Evolutionary conservation across 106 monocot genomes (phyloP), one percentile per base, ranked within the genome.

Genomic region (Alisma plantagoaquatica): DNA sequence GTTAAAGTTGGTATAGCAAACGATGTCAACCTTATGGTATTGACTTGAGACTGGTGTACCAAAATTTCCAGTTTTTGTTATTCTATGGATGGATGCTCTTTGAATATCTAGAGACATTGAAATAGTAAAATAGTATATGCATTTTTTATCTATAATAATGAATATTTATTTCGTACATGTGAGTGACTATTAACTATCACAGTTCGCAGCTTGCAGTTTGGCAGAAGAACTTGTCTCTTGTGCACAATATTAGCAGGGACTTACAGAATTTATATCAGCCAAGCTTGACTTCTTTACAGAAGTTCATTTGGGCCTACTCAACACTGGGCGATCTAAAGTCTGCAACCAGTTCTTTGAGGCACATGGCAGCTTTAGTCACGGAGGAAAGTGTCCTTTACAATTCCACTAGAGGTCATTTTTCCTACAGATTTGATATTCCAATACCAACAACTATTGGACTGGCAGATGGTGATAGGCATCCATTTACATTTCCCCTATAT

Each of bases 181-280:
- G n/a, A n/a, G n/a, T n/a, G n/a, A n/a, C n/a, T n/a, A n/a, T n/a
- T n/a, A n/a, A n/a, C n/a, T n/a, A n/a, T n/a, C n/a, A n/a, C n/a
- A n/a, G n/a, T 24, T 29, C 70, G 54, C 63, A 86, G 81, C 64
- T 77, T 77, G 77, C 77, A 65, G 86, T 87, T 71, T 50, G 56
- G 23, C 81, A 81, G 57, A 69, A 56, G 41, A 80, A 72, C 50
- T 38, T 81, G 35, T 59, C 69, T 48, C 53, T 62, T 28, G 81
- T 75, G 55, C 46, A 75, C 61, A 72, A 77, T 29, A 67, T 82
- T 28, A 81, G 81, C 81, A 75, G 65, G 46, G 86, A 81, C 60
- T 81, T 61, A 51, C 61, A 54, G 33, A 77, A 48, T n/a, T 59
- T 69, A 33, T 87, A 87, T 52, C 77, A 17, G 26, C 86, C 86